Evolutionary conservation across 1,139 yeast genomes (phyloP), one percentile per base, ranked within the genome.

Genomic region (Geotrichum citri-aurantii): DNA sequence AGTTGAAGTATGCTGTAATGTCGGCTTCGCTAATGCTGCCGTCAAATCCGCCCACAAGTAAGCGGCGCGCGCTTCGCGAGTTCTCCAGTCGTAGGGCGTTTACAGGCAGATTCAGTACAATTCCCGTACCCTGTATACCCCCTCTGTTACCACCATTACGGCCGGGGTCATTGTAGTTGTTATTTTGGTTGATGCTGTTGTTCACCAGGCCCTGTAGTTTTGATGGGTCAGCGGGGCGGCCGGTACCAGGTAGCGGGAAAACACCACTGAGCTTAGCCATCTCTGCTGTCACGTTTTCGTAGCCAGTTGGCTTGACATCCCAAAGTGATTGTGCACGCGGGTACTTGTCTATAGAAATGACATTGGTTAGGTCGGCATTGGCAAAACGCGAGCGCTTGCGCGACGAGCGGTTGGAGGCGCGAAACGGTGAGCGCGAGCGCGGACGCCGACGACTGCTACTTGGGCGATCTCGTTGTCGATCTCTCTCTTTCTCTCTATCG

Each of bases 201-300:
- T 21, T 21, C 6, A 79, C 75, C 14, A 77, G 72, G 1, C 83
- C 84, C 65, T 81, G 84, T 40, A 83, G 67, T 62, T 80, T 80
- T 4, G 83, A 79, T 50, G 78, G 77, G 66, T 83, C 86, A 50
- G 82, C 77, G 1, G 81, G 82, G 63, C 75, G 77, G 0, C 87
- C 83, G 55, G 81, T 79, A 2, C 93, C 93, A 0, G 95, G 95
- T 27, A 83, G 75, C 0, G 93, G 90, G 66, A 89, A 91, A 3
- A 88, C 72, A 0, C 97, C 97, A 0, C 92, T 83, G 23, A 88
- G 76, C 67, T 91, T 91, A 4, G 96, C 96, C 64, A 88, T 78
- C 64, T 85, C 90, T 0, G 95, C 88, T 1, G 89, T 81, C 2
- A 88, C 84, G 12, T 81, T 79, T 67, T 89, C 95, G 70, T 87